Base-by-base conservation (phyloP, 2,329 filamentous ascomycete genomes). In the Capronia coronata region DNA sequence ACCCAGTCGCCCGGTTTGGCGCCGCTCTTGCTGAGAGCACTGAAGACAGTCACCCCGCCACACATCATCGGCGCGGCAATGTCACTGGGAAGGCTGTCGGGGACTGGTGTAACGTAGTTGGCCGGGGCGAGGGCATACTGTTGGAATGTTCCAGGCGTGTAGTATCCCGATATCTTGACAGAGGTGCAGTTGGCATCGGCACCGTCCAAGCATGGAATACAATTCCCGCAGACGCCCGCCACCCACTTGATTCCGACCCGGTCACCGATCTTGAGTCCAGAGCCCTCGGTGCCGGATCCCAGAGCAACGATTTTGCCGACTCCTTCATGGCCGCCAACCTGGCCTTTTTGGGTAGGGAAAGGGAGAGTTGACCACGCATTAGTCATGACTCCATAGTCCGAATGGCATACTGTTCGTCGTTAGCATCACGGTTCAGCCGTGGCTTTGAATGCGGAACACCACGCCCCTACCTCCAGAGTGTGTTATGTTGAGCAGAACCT, bases 201-300 rank as follows among this genome's bases (percentile, higher is more conserved):
- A 37, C 76, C 77, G 10, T 71, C 70, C 46, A 76, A 68, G 61
- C 79, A 83, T 51, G 79, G 66, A 13, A 67, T 61, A 65, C 75
- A 76, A 58, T 70, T 69, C 43, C 74, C 74, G 62, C 80, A 84
- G 21, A 76, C 75, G 25, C 67, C 73, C 13, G 76, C 68, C 51
- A 84, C 68, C 80, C 81, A 85, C 65, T 87, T 87, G 62, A 87
- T 77, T 11, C 83, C 83, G 7, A 86, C 83, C 6, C 82, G 73
- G 58, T 86, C 78, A 3, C 82, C 82, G n/a, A 84, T 61, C 59
- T 82, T 82, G 29, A 85, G 68, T 3, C 71, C 73, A 1, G 75
- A 70, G 30, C 60, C 64, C 43, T 58, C 53, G 16, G 76, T 71
- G 6, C 77, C 79, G 0, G 80, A 71, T 0, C 83, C 83, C 53